Base-by-base conservation (phyloP, 2,329 filamentous ascomycete genomes). In the Orbilia quercus region DNA sequence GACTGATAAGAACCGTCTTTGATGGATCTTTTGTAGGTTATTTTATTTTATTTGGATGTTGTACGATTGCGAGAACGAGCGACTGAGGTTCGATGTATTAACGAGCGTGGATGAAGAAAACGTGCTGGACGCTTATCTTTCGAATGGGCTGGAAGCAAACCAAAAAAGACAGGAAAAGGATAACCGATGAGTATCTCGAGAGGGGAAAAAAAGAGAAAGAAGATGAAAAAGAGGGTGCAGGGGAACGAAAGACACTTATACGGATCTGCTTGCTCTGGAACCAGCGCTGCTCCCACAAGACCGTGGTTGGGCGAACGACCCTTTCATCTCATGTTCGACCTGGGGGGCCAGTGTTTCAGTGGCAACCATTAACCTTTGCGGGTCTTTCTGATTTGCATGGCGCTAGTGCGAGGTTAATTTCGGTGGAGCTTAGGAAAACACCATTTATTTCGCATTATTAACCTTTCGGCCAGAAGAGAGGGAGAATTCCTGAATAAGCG, bases 251-350 rank as follows among this genome's bases (percentile, higher is more conserved):
- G 67, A 65, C 51, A 64, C 59, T 72, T 72, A 72, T 72, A 72
- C 67, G 48, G 42, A 38, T 11, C 12, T 53, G 40, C 20, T 38
- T n/a, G 16, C 16, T 12, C 50, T 11, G 20, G 34, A 40, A 16
- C n/a, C 7, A 58, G 23, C 34, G 34, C 44, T 31, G 9, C 28
- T 31, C 28, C 28, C 28, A 9, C 28, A 4, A 31, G 28, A 25
- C 64, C 55, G 45, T 71, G 42, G 47, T 40, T 72, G 53, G 67
- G 51, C n/a, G n/a, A n/a, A n/a, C n/a, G 54, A 63, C 67, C 67
- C 60, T 72, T 72, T 72, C 67, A 72, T 72, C 67, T 72, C 67
- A 72, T 72, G 58, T 72, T 72, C 58, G 36, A 65, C 63, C 63
- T 65, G 28, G n/a, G n/a, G n/a, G n/a, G 67, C 59, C 59, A 72